Conservation (phyloP, 2,329 filamentous ascomycete genomes). For the Pleomassaria siparia region DNA sequence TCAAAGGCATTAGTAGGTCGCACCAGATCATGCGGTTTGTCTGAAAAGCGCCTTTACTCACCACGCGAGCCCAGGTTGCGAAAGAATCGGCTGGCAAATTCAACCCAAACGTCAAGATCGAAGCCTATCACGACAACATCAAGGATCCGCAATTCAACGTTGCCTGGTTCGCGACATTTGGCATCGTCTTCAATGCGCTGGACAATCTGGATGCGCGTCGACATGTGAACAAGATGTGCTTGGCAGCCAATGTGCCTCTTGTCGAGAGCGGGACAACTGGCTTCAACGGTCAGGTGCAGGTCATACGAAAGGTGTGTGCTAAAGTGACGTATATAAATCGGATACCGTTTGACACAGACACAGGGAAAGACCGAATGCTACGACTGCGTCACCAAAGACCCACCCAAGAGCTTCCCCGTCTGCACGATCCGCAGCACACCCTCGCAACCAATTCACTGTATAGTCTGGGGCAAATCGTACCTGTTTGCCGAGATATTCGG, state of each 20-base stretch:
- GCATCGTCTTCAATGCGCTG: slow-evolving; percentile 91
- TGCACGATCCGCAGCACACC: slow-evolving; percentile 97
- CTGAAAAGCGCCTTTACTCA: slow-evolving; percentile 20
- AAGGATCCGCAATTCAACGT: slow-evolving; percentile 86
- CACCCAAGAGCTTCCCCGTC: slow-evolving; percentile 90
- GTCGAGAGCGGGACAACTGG: slow-evolving; percentile 97
- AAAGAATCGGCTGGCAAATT: slow-evolving; percentile 89
- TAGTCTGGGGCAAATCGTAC: slow-evolving; percentile 98
- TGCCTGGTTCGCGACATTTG: slow-evolving; percentile 82
- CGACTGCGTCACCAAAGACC: slow-evolving; percentile 87
- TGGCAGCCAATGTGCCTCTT: slow-evolving; percentile 85
- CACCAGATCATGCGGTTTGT: neutral
- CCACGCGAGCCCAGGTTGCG: slow-evolving; percentile 64
- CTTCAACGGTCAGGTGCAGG: slow-evolving; percentile 96
- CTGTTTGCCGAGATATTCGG: slow-evolving; percentile 94
- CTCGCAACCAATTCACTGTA: slow-evolving; percentile 95
- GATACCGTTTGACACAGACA: neutral
- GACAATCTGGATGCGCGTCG: slow-evolving; percentile 93
- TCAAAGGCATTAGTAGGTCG: slow-evolving; percentile 80
- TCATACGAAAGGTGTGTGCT: slow-evolving; percentile 74
- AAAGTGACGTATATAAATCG: neutral
- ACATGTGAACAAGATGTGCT: slow-evolving; percentile 96
- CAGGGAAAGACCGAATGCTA: slow-evolving; percentile 88
- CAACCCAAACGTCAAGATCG: slow-evolving; percentile 83
- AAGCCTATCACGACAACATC: slow-evolving; percentile 92